Evolutionary conservation across 495 filamentous ascomycete species (phyloP).

Genomic region (Aspergillus sclerotioniger): DNA sequence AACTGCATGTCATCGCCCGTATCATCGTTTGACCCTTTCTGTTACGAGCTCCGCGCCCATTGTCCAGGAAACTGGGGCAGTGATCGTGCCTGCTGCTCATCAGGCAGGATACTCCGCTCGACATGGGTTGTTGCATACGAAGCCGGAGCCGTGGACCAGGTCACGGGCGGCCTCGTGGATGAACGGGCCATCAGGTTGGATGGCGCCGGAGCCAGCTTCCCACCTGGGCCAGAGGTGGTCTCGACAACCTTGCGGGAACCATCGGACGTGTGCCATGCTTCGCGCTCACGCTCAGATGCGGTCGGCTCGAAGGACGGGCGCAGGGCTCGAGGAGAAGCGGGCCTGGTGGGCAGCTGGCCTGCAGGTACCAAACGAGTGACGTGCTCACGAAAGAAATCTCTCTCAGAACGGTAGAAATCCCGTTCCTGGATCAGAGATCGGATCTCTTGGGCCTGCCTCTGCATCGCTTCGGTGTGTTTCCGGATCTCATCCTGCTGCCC

Average conservation of each 20-base stretch:
- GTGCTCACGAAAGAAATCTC: slow-evolving; percentile 67
- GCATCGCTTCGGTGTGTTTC: slow-evolving; percentile 50
- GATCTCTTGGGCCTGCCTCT: slow-evolving; percentile 59
- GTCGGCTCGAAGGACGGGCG: slow-evolving; percentile 11
- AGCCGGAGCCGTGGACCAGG: slow-evolving; percentile 11
- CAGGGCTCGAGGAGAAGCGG: slow-evolving; percentile 37
- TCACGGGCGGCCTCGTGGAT: slow-evolving; percentile 9
- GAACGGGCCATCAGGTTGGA: slow-evolving; percentile 8
- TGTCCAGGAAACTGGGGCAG: slow-evolving; percentile 14
- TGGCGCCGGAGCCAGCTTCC: neutral
- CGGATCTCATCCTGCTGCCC: slow-evolving; percentile 60
- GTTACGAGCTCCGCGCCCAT: slow-evolving; percentile 15
- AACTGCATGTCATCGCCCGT: neutral
- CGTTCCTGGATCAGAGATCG: slow-evolving; percentile 52
- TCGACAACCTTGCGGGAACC: slow-evolving; percentile 7
- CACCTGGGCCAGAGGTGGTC: slow-evolving; percentile 1
- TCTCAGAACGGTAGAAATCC: slow-evolving; percentile 57
- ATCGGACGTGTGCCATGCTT: slow-evolving; percentile 11
- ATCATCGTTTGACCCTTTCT: no score
- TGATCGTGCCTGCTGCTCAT: slow-evolving; percentile 12
- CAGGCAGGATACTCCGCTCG: slow-evolving; percentile 9
- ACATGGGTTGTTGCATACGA: slow-evolving; percentile 10
- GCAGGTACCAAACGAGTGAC: slow-evolving; percentile 50
- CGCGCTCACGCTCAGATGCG: slow-evolving; percentile 6
- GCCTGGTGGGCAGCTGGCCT: slow-evolving; percentile 39